These are phyloP conservation scores for Hymenoscyphus fructigenus DNA, from an alignment of 2,329 filamentous ascomycete genomes.

Conservation along the genomic window DNA sequence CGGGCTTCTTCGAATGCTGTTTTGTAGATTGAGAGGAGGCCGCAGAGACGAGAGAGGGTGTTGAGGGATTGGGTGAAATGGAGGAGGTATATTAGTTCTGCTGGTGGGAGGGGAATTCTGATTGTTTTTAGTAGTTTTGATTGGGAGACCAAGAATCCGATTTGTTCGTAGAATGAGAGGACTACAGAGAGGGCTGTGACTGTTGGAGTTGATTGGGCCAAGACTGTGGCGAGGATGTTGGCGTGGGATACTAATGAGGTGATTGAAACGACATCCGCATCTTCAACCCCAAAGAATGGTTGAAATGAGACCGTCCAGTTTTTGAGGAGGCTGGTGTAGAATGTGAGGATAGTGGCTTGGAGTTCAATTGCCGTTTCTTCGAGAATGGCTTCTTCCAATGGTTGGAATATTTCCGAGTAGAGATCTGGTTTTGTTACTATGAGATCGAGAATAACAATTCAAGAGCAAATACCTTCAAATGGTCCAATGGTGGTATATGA, in stretches of 20 bases:
- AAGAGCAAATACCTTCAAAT: conserved; percentile 51
- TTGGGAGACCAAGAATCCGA: conserved; percentile 56
- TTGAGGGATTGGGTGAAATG: conserved; percentile 64
- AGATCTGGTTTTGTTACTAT: conserved; percentile 45
- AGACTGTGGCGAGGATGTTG: conserved; percentile 56
- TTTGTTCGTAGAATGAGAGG: conserved; percentile 68
- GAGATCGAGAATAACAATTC: conserved; percentile 8
- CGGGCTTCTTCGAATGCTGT: conserved; percentile 67
- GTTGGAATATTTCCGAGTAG: conserved; percentile 47
- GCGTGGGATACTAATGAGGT: conserved; percentile 48
- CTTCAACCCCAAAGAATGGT: conserved; percentile 36
- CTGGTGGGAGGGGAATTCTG: conserved; percentile 66
- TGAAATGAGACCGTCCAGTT: conserved; percentile 54
- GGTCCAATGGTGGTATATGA: conserved; percentile 52
- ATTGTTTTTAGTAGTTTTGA: conserved; percentile 51
- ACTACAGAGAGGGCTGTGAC: conserved; percentile 53
- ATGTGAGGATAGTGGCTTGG: conserved; percentile 59
- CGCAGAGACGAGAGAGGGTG: conserved; percentile 66
- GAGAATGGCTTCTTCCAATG: conserved; percentile 52
- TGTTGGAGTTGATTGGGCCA: conserved; percentile 54
- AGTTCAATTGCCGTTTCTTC: conserved; percentile 48
- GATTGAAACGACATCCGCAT: conserved; percentile 33
- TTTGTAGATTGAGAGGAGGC: conserved; percentile 71
- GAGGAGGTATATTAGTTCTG: conserved; percentile 67
- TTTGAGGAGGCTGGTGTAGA: conserved; percentile 67